Percentiles rank a stretch among this genome's conserved stretches.
Evolutionary conservation across 306 rosid genomes (phyloP).

Genomic region (Casuarina glauca): DNA sequence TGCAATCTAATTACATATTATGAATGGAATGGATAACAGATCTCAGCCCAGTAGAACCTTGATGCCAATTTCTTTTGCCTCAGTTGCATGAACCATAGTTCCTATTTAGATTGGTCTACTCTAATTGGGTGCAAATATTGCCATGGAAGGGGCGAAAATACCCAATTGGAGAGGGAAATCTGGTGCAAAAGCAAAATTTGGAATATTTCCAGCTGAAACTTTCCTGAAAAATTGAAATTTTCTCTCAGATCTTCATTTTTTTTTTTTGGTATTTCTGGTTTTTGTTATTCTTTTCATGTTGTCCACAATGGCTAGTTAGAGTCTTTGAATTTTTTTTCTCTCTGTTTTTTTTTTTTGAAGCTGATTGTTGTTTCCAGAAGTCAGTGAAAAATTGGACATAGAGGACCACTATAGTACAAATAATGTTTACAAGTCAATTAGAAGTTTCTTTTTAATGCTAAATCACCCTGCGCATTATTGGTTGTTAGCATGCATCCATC

Average conservation of each 20-base stretch:
- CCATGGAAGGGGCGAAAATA: neutral
- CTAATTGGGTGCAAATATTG: neutral
- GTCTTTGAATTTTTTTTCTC: neutral
- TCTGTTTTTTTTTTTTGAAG: no score
- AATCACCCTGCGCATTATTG: neutral
- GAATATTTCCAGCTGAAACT: neutral
- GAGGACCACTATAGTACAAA: neutral
- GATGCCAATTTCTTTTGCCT: neutral
- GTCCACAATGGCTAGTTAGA: neutral
- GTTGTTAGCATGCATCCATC: neutral
- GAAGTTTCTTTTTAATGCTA: no score
- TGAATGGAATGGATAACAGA: neutral
- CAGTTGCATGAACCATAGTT: neutral
- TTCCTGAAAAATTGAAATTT: neutral
- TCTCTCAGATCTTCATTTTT: neutral
- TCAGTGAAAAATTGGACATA: neutral
- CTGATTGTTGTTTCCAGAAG: neutral
- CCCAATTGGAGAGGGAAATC: neutral
- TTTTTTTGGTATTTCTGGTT: neutral
- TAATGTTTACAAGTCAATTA: neutral
- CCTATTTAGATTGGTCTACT: neutral
- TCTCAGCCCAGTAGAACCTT: neutral
- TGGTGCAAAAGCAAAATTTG: neutral
- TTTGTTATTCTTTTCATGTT: neutral
- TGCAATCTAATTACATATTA: neutral